Base-by-base conservation (phyloP, 2,329 filamentous ascomycete species). In the Monilinia fructigena region DNA sequence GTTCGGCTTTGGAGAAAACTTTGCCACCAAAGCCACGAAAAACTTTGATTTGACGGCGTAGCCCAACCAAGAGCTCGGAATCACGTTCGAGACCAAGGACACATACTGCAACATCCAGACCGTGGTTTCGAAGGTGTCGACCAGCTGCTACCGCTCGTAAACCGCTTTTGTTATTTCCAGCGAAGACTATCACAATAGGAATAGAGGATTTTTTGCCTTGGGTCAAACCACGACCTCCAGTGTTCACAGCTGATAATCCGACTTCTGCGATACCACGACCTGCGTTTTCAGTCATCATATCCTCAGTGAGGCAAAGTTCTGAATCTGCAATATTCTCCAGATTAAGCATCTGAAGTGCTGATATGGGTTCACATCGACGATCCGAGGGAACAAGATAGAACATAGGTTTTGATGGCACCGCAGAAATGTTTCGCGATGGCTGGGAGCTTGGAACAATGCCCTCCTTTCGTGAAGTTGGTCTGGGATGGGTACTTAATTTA, bases 131-230 rank as follows among this genome's bases (percentile, higher is more conserved):
- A 11, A 98, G 84, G 76, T 98, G 93, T 5, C 95, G 87, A 38
- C 89, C 93, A 4, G 93, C 93, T 18, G 92, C 91, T 63, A 98
- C 83, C 3, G 93, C 92, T 67, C 94, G 85, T 48, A 91, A 89
- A 50, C 94, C 93, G 0, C 89, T 93, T 71, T 92, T 92, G 77
- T 97, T 94, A 77, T 97, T 98, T n/a, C 95, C 94, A 0, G 92
- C 93, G n/a, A 98, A 82, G 8, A 98, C 86, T 28, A 96, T 87
- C n/a, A 76, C 72, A 18, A 72, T 75, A n/a, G 72, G 68, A 11
- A 75, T 63, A 79, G 59, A 80, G 78, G 61, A 79, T 76, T 18
- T 79, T 75, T 75, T 75, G 40, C 68, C 70, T 66, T 74, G 70
- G 8, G 67, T 73, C 81, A 65, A 75, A 70, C 38, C 78, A 62